Conservation (phyloP, 495 filamentous ascomycete species). For the Ramalina intermedia region DNA sequence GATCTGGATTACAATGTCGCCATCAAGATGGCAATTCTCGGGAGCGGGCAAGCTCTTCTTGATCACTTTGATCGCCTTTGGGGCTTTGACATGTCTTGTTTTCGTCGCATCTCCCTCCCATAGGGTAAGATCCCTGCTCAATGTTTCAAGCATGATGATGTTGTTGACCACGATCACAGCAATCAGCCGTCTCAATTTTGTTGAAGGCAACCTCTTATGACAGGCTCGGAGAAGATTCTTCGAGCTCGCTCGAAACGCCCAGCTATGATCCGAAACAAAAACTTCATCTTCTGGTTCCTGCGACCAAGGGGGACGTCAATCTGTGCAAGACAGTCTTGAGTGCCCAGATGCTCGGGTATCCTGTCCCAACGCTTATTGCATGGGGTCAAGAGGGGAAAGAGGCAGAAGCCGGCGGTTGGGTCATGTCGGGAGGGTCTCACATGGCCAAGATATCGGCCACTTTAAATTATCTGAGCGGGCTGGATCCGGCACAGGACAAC, state of each 20-base stretch:
- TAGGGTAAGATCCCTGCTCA: no score
- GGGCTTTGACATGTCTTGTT: no score
- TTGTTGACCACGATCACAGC: no score
- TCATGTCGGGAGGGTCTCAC: background rate
- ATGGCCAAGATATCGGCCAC: conserved; percentile 2
- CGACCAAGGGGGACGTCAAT: conserved; percentile 5
- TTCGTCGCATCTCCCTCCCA: no score
- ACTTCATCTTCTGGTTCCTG: conserved; percentile 4
- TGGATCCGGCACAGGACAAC: background rate
- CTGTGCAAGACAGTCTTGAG: conserved; percentile 1
- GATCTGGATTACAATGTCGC: no score
- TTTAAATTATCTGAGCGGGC: background rate
- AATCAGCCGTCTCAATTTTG: no score
- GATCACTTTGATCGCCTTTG: no score
- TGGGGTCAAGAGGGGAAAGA: background rate
- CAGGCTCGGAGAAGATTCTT: no score
- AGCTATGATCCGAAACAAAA: background rate
- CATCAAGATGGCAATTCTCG: no score
- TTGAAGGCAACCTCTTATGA: no score
- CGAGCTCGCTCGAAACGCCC: background rate
- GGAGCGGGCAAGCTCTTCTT: no score
- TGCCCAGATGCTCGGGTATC: conserved; percentile 3
- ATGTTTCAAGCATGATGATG: no score
- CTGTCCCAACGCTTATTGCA: conserved; percentile 2
- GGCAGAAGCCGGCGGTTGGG: background rate